phyloP scores from a whole-genome alignment of 139 green algal genomes.

The Deuterostichococcus epilithicus region DNA sequence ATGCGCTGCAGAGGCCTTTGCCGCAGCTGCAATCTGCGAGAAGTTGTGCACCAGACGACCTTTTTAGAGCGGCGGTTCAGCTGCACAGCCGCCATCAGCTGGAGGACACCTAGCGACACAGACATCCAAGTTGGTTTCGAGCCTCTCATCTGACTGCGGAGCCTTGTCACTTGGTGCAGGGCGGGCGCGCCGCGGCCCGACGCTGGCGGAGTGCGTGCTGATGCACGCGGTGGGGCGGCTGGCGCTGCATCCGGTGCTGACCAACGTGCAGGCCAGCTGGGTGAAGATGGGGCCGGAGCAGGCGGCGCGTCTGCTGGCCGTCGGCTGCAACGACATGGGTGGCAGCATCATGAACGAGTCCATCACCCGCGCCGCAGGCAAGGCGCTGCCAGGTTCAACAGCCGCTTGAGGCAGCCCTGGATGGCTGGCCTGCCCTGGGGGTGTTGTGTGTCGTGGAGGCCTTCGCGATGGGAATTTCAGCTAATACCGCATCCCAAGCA shows the following conservation, averaged over 20 bases:
- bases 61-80: no score
- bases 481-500: no score
- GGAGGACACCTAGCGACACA: background rate
- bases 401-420: no score
- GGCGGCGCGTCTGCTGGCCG: constrained; percentile 60
- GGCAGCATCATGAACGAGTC: constrained; percentile 88
- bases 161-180: constrained; percentile 21
- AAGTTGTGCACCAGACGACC: no score
- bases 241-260: constrained; percentile 15
- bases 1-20: no score
- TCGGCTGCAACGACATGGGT: constrained; percentile 90
- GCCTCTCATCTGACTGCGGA: background rate
- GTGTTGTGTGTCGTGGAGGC: no score
- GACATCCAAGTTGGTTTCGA: no score
- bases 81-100: background rate
- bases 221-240: constrained; percentile 70
- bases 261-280: constrained; percentile 66
- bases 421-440: no score
- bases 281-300: constrained; percentile 83
- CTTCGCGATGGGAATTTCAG: no score
- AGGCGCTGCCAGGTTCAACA: background rate
- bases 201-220: constrained; percentile 73
- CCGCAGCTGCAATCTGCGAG: no score
- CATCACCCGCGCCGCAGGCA: constrained; percentile 81
- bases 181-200: constrained; percentile 60